A percentile compares a stretch with the other conserved stretches of the same genome.
phyloP scores from a whole-genome alignment of 768 basidiomycete species.

The Xerocomellus amylosporus region DNA sequence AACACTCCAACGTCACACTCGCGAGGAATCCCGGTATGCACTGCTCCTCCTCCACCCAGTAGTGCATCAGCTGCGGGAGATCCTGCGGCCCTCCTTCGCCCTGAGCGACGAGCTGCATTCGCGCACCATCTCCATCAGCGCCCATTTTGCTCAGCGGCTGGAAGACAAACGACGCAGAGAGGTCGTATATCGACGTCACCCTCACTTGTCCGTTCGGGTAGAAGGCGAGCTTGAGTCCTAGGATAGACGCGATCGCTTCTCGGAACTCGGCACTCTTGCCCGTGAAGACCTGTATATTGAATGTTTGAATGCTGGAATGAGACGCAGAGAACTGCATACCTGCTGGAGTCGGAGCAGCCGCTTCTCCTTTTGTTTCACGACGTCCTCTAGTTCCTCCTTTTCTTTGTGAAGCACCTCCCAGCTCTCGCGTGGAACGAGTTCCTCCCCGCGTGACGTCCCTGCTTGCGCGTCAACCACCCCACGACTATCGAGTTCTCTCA shows the following conservation, averaged over 20 bases:
- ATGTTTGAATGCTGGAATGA: no score
- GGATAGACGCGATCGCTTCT: conserved; percentile 83
- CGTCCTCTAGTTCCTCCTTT: conserved; percentile 62
- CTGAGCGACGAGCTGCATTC: conserved; percentile 72
- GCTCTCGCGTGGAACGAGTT: conserved; percentile 72
- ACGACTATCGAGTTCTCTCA: conserved; percentile 58
- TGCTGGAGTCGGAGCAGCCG: conserved; percentile 75
- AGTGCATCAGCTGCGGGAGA: conserved; percentile 69
- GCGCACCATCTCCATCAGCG: conserved; percentile 40
- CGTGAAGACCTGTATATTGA: conserved; percentile 63
- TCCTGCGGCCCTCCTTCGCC: conserved; percentile 76
- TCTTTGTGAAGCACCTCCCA: conserved; percentile 71
- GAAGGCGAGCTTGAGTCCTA: conserved; percentile 90
- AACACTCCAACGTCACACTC: conserved; percentile 84
- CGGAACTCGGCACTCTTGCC: conserved; percentile 89
- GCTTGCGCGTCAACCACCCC: conserved; percentile 25
- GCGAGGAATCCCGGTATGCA: conserved; percentile 90
- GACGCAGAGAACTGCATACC: conserved; percentile 37
- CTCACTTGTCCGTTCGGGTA: conserved; percentile 88
- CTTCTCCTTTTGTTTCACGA: conserved; percentile 77
- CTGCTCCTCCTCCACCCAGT: conserved; percentile 84
- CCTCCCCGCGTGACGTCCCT: conserved; percentile 13
- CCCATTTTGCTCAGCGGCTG: conserved; percentile 49
- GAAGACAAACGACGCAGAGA: conserved; percentile 85
- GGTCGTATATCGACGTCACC: conserved; percentile 88